Percentiles rank a stretch among this genome's conserved stretches.
Evolutionary conservation across 768 basidiomycete genomes (phyloP).

Genomic region (Pulveroboletus ravenelii): DNA sequence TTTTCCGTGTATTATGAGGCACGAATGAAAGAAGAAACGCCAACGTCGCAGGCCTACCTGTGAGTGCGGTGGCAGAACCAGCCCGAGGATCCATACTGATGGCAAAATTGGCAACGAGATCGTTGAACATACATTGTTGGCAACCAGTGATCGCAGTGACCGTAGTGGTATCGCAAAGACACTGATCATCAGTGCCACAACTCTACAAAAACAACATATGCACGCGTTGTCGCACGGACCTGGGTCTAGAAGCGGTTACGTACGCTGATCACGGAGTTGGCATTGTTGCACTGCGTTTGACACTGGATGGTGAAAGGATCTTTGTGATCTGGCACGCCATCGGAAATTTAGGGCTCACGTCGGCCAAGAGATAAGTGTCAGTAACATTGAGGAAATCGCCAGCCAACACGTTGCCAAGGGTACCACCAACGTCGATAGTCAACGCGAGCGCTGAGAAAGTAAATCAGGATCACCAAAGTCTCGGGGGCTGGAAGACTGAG

Average conservation of each 20-base stretch:
- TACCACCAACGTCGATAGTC: conserved; percentile 42
- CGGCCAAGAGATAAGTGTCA: conserved; percentile 25
- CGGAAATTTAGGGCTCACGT: conserved; percentile 20
- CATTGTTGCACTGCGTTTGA: conserved; percentile 24
- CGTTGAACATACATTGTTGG: conserved; percentile 64
- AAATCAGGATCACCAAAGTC: not conserved
- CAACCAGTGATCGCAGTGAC: conserved; percentile 44
- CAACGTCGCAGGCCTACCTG: conserved; percentile 37
- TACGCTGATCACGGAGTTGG: conserved; percentile 23
- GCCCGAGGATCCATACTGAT: conserved; percentile 47
- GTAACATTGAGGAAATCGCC: conserved; percentile 42
- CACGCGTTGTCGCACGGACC: not conserved
- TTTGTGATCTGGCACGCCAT: not conserved
- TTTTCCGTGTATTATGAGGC: conserved; percentile 2
- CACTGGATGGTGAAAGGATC: conserved; percentile 13
- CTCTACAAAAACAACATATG: conserved; percentile 18
- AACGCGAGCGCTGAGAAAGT: conserved; percentile 38
- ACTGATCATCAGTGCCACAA: conserved; percentile 44
- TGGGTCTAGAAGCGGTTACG: not conserved
- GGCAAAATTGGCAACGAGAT: conserved; percentile 47
- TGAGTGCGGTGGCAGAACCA: conserved; percentile 57
- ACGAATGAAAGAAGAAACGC: conserved; percentile 1
- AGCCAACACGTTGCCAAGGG: conserved; percentile 35
- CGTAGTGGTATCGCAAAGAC: conserved; percentile 49
- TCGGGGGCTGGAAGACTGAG: not conserved